phyloP scores from a whole-genome alignment of 192 early-diverging fungal genomes.

The Obelidium mucronatum region DNA sequence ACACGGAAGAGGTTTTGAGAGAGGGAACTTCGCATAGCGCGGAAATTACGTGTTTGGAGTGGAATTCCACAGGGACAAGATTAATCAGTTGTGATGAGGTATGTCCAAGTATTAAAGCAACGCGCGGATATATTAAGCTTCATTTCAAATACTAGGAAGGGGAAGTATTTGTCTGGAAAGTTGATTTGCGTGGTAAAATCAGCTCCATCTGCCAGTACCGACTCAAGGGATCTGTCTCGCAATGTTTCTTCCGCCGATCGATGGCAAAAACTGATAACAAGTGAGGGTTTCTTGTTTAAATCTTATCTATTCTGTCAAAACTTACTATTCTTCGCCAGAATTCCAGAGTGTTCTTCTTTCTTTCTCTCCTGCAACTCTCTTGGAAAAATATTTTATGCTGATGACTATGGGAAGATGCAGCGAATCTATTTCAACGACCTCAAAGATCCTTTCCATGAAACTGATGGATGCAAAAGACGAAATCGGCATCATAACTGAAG shows the following conservation, averaged over 20 bases:
- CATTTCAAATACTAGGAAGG: constrained; percentile 56
- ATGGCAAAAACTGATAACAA: constrained; percentile 20
- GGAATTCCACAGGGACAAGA: constrained; percentile 53
- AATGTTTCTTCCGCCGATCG: constrained; percentile 36
- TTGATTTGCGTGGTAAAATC: constrained; percentile 53
- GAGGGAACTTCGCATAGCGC: constrained; percentile 54
- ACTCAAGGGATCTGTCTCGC: constrained; percentile 38
- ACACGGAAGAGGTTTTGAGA: constrained; percentile 47
- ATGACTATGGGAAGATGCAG: constrained; percentile 62
- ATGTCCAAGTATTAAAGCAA: no score
- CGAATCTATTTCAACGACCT: constrained; percentile 34
- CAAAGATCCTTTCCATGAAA: constrained; percentile 34
- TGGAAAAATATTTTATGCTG: constrained; percentile 57
- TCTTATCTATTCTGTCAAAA: not conserved
- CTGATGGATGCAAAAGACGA: constrained; percentile 42
- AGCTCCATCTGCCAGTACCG: constrained; percentile 56
- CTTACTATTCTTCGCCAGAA: not conserved
- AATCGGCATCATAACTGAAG: constrained; percentile 48
- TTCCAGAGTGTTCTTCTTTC: constrained; percentile 52
- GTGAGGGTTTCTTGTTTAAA: not conserved
- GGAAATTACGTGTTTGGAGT: constrained; percentile 46
- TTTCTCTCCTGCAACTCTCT: constrained; percentile 37
- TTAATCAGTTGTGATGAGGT: constrained; percentile 58
- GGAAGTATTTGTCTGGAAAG: constrained; percentile 62
- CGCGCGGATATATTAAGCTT: not conserved